Evolutionary conservation across 129 eudicot species (phyloP), one percentile per base, ranked within the genome.

Genomic region (Cynara cardunculus): DNA sequence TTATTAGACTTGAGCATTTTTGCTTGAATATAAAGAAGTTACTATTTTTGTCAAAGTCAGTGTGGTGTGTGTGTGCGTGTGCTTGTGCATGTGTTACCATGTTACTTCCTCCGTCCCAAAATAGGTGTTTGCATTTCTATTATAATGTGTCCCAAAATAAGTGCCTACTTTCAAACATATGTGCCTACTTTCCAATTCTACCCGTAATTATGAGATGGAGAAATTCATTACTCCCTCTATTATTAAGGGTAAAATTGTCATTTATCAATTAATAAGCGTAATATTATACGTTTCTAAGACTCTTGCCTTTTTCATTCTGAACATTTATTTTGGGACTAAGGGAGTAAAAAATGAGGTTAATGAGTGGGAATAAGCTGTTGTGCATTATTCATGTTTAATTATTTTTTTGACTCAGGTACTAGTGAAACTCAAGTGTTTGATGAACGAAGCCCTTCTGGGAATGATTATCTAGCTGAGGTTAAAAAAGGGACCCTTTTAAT

Each of bases 381-480:
- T 69, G 75, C 49, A 21, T 26, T 39, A 31, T 53, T 56, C n/a
- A 25, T 24, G 28, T 56, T 66, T 32, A 49, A 30, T 37, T 21
- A 35, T 49, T 28, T 69, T 41, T 26, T 72, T 49, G 41, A 56
- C 64, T 78, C 86, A 95, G 99, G 99, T 22, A 85, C 95, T 76
- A 96, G 99, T 81, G 97, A 92, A 85, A 90, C 97, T 31, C 80
- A 82, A 76, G 93, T 96, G 72, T 96, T 96, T 67, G 88, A 90
- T 26, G 99, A 96, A 86, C 82, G 85, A 84, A 96, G 98, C 84
- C 93, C 99, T 25, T 92, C 99, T 62, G 99, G 99, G 86, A 92
- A 87, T 74, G 99, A 96, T 82, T 96, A 90, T 84, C 78, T 96
- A 74, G 87, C 99, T 3, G 97, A 92, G 99, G 99, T 95, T 25